phyloP scores from a whole-genome alignment of 768 basidiomycete genomes.

The Naganishia vaughanmartiniae region DNA sequence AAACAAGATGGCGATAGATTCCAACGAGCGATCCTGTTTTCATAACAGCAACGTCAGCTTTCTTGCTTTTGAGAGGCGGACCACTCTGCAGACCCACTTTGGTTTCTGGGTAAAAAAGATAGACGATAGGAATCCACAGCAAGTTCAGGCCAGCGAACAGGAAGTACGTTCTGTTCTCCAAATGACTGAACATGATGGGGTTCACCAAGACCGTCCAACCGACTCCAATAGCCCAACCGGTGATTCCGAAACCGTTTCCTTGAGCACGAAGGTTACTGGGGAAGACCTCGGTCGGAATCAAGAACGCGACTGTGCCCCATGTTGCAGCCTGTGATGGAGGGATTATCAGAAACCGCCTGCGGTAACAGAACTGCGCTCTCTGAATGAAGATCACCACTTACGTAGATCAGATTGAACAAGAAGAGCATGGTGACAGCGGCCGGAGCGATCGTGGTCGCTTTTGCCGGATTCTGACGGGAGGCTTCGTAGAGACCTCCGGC shows the following conservation, averaged over 20 bases:
- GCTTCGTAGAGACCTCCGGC: slow-evolving; percentile 37
- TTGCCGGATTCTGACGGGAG: slow-evolving; percentile 22
- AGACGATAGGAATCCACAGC: slow-evolving; percentile 55
- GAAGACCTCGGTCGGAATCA: slow-evolving; percentile 39
- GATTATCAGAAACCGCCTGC: not conserved
- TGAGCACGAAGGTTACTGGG: slow-evolving; percentile 36
- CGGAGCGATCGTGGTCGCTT: slow-evolving; percentile 33
- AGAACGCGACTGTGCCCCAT: slow-evolving; percentile 32
- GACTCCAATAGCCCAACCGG: slow-evolving; percentile 37
- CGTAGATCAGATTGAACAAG: slow-evolving; percentile 48
- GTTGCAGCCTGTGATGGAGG: slow-evolving; percentile 1
- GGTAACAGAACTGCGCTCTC: not conserved
- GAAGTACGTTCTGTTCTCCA: slow-evolving; percentile 56
- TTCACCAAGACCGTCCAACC: slow-evolving; percentile 33
- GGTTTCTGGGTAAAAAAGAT: slow-evolving; percentile 49
- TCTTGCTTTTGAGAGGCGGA: not conserved
- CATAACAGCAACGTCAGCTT: slow-evolving; percentile 1
- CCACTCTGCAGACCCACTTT: slow-evolving; percentile 4
- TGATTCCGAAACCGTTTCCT: slow-evolving; percentile 39
- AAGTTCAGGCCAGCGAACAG: slow-evolving; percentile 58
- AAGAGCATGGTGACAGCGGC: slow-evolving; percentile 42
- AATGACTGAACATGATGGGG: slow-evolving; percentile 52
- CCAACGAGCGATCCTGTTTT: slow-evolving; percentile 29
- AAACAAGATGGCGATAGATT: slow-evolving; percentile 33
- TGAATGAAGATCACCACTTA: not conserved